phyloP scores from a whole-genome alignment of 148 eudicot species.

The Rhododendron molle region DNA sequence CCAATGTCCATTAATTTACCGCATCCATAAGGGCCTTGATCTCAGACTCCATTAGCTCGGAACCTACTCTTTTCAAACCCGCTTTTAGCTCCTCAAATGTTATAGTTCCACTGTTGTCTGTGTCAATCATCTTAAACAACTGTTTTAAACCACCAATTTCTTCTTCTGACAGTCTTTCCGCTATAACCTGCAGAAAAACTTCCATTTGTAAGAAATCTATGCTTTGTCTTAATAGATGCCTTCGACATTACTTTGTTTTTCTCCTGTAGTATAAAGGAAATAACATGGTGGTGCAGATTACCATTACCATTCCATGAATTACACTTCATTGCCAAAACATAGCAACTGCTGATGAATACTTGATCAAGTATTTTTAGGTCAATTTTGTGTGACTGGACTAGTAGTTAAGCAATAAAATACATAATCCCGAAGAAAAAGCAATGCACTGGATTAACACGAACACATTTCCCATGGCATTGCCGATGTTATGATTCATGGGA shows the following conservation, averaged over 20 bases:
- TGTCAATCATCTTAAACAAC: constrained; percentile 39
- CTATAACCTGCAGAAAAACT: constrained; percentile 26
- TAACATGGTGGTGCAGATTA: neutral
- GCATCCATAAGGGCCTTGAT: constrained; percentile 37
- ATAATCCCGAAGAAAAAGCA: neutral
- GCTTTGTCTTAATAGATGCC: neutral
- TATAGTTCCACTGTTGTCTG: constrained; percentile 37
- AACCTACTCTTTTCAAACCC: constrained; percentile 30
- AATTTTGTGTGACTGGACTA: neutral
- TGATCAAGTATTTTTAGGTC: neutral
- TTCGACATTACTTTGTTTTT: neutral
- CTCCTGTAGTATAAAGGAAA: neutral
- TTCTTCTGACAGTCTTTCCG: constrained; percentile 44
- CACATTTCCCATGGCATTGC: neutral
- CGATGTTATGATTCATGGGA: neutral
- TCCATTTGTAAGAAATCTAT: neutral
- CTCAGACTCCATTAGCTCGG: constrained; percentile 31
- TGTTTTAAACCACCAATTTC: constrained; percentile 41
- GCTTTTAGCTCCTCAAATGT: constrained; percentile 37
- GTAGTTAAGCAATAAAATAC: neutral
- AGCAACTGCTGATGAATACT: neutral
- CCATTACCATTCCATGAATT: neutral
- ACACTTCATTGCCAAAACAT: neutral
- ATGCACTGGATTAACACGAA: neutral
- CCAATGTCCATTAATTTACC: constrained; percentile 4